Evolutionary conservation across 306 rosid species (phyloP), one percentile per base, ranked within the genome.

Genomic region (Prosopis cineraria): DNA sequence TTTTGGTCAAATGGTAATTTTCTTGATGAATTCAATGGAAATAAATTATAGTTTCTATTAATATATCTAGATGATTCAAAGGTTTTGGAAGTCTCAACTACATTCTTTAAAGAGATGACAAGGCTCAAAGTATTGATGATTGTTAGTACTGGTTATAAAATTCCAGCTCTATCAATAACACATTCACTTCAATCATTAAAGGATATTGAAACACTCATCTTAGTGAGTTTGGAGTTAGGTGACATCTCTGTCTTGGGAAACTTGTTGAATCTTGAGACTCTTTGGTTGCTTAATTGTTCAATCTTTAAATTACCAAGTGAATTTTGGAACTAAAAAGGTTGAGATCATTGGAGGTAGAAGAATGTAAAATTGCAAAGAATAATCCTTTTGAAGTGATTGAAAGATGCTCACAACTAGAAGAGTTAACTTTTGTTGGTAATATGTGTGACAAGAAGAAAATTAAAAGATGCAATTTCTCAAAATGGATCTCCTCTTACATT

Each of bases 371-470:
- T 41, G n/a, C 47, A 68, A 48, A 5, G 34, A 43, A 60, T 69
- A 55, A 55, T 55, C 73, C 73, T 55, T 75, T 52, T 36, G 72
- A 47, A 48, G 84, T 75, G 68, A 75, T 75, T 59, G 80, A 43
- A 55, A 60, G 50, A 70, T 50, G 43, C 37, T 8, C 39, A 5
- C 39, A 56, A 9, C 31, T 81, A 19, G 84, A 75, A 81, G 84
- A 81, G 53, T 8, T 81, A 19, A 75, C 62, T 4, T 0, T 11
- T 11, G 22, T 12, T 7, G 7, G 31, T 7, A 10, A 31, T 17
- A 2, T 0, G 3, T 7, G 2, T 50, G 3, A 12, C 48, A 0
- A n/a, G n/a, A n/a, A n/a, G 0, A 0, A 1, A 14, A 24, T 3
- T 22, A n/a, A 3, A 2, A 20, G 31, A 2, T 55, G 62, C 0